Percentiles rank a stretch among this genome's conserved stretches.
Evolutionary conservation across 805 yeast species (phyloP).

Genomic region (Starmerella powellii): DNA sequence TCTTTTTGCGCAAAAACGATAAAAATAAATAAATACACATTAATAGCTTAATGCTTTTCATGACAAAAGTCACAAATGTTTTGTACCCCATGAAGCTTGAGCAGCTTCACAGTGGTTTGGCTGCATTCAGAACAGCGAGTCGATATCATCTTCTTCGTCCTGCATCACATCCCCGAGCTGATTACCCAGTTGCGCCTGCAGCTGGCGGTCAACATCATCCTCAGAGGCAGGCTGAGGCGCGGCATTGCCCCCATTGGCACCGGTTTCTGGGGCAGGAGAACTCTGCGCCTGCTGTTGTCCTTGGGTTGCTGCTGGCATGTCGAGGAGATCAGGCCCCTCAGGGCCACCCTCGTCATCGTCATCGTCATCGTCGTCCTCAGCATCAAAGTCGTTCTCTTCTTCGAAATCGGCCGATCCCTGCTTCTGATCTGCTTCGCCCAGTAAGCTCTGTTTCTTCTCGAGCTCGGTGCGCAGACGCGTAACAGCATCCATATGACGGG

Average conservation of each 20-base stretch:
- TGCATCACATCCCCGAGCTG: constrained; percentile 20
- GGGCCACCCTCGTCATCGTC: constrained; percentile 26
- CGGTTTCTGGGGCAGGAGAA: background rate
- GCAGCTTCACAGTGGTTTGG: too few species aligned
- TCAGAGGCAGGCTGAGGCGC: background rate
- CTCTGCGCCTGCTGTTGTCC: too few species aligned
- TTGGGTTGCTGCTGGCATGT: constrained; percentile 10
- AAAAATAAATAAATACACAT: background rate
- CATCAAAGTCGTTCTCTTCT: constrained; percentile 24
- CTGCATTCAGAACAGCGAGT: constrained; percentile 22
- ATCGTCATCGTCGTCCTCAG: constrained; percentile 28
- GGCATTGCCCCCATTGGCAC: too few species aligned
- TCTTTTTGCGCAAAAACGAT: background rate
- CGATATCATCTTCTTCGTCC: constrained; percentile 30
- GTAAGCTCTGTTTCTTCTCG: constrained; percentile 63
- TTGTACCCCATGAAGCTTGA: too few species aligned
- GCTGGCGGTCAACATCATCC: constrained; percentile 1
- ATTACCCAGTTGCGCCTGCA: constrained; percentile 5
- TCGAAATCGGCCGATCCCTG: constrained; percentile 22
- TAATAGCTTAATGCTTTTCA: background rate
- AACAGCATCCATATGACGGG: constrained; percentile 73
- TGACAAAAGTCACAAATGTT: background rate
- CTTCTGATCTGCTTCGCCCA: constrained; percentile 31
- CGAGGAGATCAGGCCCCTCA: constrained; percentile 12
- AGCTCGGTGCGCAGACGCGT: constrained; percentile 67